Evolutionary conservation across 2,329 filamentous ascomycete genomes (phyloP).

Genomic region (Aspergillus clavatus): DNA sequence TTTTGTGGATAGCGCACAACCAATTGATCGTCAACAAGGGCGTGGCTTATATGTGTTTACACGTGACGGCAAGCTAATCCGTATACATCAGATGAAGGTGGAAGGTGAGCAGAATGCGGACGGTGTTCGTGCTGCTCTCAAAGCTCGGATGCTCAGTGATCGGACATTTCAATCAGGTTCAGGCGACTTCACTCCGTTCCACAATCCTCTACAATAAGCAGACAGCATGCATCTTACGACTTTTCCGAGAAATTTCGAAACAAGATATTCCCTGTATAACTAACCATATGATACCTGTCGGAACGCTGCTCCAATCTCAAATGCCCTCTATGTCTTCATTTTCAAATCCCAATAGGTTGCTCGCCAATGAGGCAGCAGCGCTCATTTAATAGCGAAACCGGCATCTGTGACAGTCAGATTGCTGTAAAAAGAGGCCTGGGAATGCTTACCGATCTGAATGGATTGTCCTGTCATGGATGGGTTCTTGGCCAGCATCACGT

Average conservation of each 20-base stretch:
- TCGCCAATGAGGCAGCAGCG: background rate
- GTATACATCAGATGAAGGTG: constrained; percentile 37
- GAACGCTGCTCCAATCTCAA: background rate
- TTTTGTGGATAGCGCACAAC: constrained; percentile 28
- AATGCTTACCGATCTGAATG: constrained; percentile 38
- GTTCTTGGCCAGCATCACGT: constrained; percentile 40
- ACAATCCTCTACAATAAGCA: constrained; percentile 29
- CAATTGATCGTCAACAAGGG: constrained; percentile 21
- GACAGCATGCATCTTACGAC: background rate
- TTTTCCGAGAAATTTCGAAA: background rate
- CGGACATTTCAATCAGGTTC: constrained; percentile 22
- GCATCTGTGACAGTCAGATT: constrained; percentile 26
- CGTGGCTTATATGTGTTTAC: constrained; percentile 36
- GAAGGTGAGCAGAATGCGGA: constrained; percentile 35
- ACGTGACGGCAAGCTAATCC: constrained; percentile 31
- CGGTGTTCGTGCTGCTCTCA: constrained; percentile 35
- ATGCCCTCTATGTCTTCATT: background rate
- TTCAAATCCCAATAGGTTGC: background rate
- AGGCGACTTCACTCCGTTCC: constrained; percentile 28
- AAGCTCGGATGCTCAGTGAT: constrained; percentile 36
- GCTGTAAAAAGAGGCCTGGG: background rate
- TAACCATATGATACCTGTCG: constrained; percentile 18
- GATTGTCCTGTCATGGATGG: constrained; percentile 45
- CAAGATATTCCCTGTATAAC: constrained; percentile 8
- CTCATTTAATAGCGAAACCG: constrained; percentile 23